Percentiles rank a stretch among this genome's conserved stretches.
These are phyloP conservation scores for Ascochyta rabiei DNA, from an alignment of 2,329 filamentous ascomycete genomes.

Conservation along the genomic window DNA sequence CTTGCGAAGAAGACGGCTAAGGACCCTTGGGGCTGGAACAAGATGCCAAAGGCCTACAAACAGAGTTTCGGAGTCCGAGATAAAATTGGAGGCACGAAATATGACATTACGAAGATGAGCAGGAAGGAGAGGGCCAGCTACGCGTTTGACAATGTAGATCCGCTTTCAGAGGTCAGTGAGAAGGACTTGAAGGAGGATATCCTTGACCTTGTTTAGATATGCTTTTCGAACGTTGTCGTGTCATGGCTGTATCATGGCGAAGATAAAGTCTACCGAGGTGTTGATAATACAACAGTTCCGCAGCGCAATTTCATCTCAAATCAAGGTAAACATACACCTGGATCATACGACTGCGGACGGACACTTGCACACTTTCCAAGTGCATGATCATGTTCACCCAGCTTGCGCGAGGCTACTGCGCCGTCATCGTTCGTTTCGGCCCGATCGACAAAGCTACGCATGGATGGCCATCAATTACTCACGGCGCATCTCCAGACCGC, in stretches of 20 bases:
- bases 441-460: constrained; percentile 1
- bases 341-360: too few relatives aligned
- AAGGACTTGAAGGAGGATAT: constrained; percentile 15
- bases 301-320: too few relatives aligned
- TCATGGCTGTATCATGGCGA: too few relatives aligned
- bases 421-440: constrained; percentile 3
- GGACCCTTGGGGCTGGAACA: constrained; percentile 20
- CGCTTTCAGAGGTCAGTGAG: constrained; percentile 14
- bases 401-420: neutral
- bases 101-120: constrained; percentile 22
- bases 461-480: neutral
- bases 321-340: neutral
- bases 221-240: too few relatives aligned
- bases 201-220: constrained; percentile 2
- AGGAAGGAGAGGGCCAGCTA: constrained; percentile 18
- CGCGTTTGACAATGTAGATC: constrained; percentile 16
- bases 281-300: too few relatives aligned
- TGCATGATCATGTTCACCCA: neutral
- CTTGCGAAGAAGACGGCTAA: neutral
- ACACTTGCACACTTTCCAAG: too few relatives aligned
- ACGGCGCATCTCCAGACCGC: neutral
- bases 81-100: constrained; percentile 15
- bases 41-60: constrained; percentile 12
- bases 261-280: too few relatives aligned
- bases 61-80: neutral